Base-by-base conservation (phyloP, 495 filamentous ascomycete species). In the Mycothermus thermophilus region DNA sequence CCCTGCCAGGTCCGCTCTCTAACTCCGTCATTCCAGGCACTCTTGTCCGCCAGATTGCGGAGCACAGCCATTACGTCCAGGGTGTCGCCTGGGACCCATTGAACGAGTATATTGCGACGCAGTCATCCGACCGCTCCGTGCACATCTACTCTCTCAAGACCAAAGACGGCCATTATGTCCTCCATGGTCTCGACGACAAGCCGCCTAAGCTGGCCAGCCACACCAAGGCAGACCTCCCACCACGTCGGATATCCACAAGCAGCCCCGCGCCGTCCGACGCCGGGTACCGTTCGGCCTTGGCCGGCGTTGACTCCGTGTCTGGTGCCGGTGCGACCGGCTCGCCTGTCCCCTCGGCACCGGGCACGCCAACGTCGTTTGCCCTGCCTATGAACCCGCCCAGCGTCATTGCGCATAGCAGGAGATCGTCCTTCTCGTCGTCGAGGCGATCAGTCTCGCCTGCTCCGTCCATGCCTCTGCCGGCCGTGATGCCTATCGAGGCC, bases 51-150 rank as follows among this genome's bases (percentile, higher is more conserved):
- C 88, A 95, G 53, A 99, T 99, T 43, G 92, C 90, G 27, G 90
- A 99, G 53, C 90, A 99, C 61, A 94, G 88, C 48, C 90, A 99
- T 57, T 99, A 95, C 49, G 90, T 99, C 13, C 90, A 99, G 62
- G 90, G 90, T 23, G 90, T 99, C 12, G 86, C 92, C 2, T 99
- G 90, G 90, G 90, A 99, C 59, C 90, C 90, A 22, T 61, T 93
- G 19, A 99, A 99, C 56, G 90, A 99, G 63, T 99, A 82, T 55
- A 82, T 99, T 29, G 90, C 92, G 14, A 99, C 90, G 14, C 90
- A 99, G 54, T 96, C 90, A 2, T 99, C 90, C 1, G 90, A 99
- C 59, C 78, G 90, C 48, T 93, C 90, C 1, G 88, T 95, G 13
- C 90, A 99, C 58, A 88, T 99, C 43, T 96, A 96, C 59, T 86